Evolutionary conservation across 768 basidiomycete species (phyloP), one percentile per base, ranked within the genome.

Genomic region (Suillus subalutaceus): DNA sequence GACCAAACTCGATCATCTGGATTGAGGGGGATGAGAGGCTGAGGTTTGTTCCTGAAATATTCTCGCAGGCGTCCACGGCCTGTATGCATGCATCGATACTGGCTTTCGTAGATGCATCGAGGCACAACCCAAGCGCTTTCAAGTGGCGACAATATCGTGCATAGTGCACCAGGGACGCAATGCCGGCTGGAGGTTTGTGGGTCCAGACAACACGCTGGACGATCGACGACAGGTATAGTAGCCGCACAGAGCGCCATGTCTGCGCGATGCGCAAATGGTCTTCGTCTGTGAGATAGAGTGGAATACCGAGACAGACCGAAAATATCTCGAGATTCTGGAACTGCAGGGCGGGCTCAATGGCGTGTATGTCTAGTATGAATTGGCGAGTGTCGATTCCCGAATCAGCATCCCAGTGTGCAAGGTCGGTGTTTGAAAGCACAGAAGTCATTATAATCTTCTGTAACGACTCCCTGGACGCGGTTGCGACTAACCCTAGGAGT

Each of bases 231-330:
- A 60, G 26, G 18, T 60, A 60, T 41, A 60, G 41, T 13, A 60
- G 26, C 12, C 13, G 59, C 30, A 43, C 41, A 6, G 59, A 60
- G 41, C 59, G 30, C 59, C 59, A 60, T 60, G 59, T 20, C 12
- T 43, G 59, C 4, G 59, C 59, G 30, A 60, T 43, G 12, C 59
- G 59, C 12, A 60, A 18, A 32, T 60, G 41, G 12, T 60, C 59
- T 43, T 60, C 41, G 18, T 60, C 59, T 30, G 41, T 30, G 59
- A 60, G 59, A 60, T 60, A 60, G 6, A 60, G 41, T 7, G 59
- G 59, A 41, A 60, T 18, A n/a, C 59, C 59, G 26, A 60, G 41
- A 30, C 59, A 60, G 18, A 26, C 59, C 6, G 59, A 60, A 41
- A 60, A 60, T 18, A 60, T 44, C 18, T 60, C 59, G 18, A 60